Evolutionary conservation across 805 yeast species (phyloP).

Genomic region (Saccharomycopsis javanensis): DNA sequence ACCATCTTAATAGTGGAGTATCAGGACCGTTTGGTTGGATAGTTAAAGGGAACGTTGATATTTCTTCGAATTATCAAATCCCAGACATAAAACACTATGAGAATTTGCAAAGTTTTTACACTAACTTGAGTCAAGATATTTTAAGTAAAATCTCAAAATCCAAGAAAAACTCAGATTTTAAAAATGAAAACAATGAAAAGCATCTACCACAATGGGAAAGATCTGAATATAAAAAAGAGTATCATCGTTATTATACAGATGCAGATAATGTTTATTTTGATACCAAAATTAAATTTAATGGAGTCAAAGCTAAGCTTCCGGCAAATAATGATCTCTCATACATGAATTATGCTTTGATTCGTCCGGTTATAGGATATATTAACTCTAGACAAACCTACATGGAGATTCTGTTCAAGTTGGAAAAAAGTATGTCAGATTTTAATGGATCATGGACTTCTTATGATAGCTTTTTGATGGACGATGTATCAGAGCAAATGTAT

Average conservation of each 20-base stretch:
- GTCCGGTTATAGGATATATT: conserved; percentile 94
- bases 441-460: conserved; percentile 96
- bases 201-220: conserved; percentile 22
- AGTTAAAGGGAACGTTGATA: conserved; percentile 81
- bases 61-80: conserved; percentile 82
- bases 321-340: conserved; percentile 84
- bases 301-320: conserved; percentile 85
- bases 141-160: background rate
- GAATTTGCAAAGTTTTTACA: conserved; percentile 16
- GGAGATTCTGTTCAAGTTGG: conserved; percentile 74
- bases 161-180: conserved; percentile 20
- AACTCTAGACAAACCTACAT: conserved; percentile 84
- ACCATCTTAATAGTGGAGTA: conserved; percentile 82
- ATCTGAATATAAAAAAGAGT: conserved; percentile 8
- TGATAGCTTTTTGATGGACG: conserved; percentile 86
- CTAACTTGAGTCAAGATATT: conserved; percentile 31
- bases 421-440: conserved; percentile 71
- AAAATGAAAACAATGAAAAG: conserved; percentile 6
- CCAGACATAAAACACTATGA: conserved; percentile 38
- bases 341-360: conserved; percentile 78
- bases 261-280: conserved; percentile 65
- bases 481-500: conserved; percentile 79
- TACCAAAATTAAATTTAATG: conserved; percentile 65
- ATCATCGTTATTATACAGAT: conserved; percentile 23
- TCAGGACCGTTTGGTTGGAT: conserved; percentile 99